Base-by-base conservation (phyloP, 805 yeast genomes). In the Blastobotrys attinorum region DNA sequence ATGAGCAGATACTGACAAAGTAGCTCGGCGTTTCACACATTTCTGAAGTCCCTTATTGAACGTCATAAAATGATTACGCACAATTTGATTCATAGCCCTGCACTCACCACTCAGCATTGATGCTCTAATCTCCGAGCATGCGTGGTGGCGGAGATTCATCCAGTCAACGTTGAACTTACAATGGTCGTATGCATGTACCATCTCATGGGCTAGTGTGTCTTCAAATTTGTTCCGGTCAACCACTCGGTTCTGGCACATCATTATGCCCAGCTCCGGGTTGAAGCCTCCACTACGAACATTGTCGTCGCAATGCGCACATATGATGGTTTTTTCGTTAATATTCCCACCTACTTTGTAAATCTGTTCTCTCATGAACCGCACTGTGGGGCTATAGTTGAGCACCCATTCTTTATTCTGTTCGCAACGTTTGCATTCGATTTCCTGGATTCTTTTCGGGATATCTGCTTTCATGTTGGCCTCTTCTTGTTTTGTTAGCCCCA, bases 61-160 rank as follows among this genome's bases (percentile, higher is more conserved):
- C 46, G 72, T 69, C 34, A 52, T 38, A 50, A 22, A 76, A 71
- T 45, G 77, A 64, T 61, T 77, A 69, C 69, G 60, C 45, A 75
- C 69, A 55, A 88, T 80, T 62, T 92, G 96, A 54, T 83, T 84
- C 77, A 81, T 75, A 54, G 90, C 78, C 22, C 97, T 75, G 64
- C 98, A 92, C 59, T 92, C 98, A 4, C 98, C 98, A 58, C 95
- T 83, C 18, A 92, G 70, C 52, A 87, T 81, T 8, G 94, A 81
- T 0, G 98, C 98, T 47, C 98, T 72, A 41, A 92, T 86, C 49
- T 92, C 98, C 1, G 97, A 81, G 62, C 98, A 92, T 0, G 98
- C 98, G 60, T 90, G 97, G 59, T 92, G 98, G 56, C 78, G 76
- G 58, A 92, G 67, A 62, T 90, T 77, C 44, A 72, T 57, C 83